Base-by-base conservation (phyloP, 352 stramenopile genomes). In the Pythium sukuiense region DNA sequence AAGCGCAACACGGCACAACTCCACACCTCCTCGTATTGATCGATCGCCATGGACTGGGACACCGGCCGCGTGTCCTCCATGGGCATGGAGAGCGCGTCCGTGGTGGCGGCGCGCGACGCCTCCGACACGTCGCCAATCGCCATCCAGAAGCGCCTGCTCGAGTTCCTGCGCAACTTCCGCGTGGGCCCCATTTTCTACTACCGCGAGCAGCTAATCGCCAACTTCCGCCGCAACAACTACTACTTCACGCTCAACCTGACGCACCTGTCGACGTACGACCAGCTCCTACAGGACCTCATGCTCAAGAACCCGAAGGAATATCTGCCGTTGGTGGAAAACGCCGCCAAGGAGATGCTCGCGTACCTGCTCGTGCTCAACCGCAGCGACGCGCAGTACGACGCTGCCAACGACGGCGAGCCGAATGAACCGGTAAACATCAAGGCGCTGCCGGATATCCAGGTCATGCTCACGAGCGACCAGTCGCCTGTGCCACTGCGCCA, bases 121-220 rank as follows among this genome's bases (percentile, higher is more conserved):
- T 71, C 80, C 16, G 75, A 85, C 45, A 73, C 70, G 26, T 89
- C 80, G 50, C 83, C 80, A 6, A 77, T 81, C 13, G 83, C 81
- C 8, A 69, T 94, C 55, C 85, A 92, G 65, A 74, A 73, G 32
- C 82, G 86, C 14, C 61, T 92, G 37, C 70, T 85, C n/a, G 74
- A 86, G 18, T 97, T 97, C 63, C 77, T 97, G 55, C 88, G 91
- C 49, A 90, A 85, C 52, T 97, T 97, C 69, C 83, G 87, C 37
- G 75, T 95, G 8, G 92, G 89, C 0, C 80, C 87, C 37, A 74
- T 96, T 29, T 97, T 96, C 68, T 88, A 85, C 69, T 98, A 98
- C 71, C 86, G 92, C 59, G 87, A 97, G 69, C 85, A 96, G 76
- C 83, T 97, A 16, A 69, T 97, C 32, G 79, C 85, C 48, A 91